Evolutionary conservation across 345 rosid species (phyloP), one percentile per base, ranked within the genome.

Genomic region (Mercurialis annua): DNA sequence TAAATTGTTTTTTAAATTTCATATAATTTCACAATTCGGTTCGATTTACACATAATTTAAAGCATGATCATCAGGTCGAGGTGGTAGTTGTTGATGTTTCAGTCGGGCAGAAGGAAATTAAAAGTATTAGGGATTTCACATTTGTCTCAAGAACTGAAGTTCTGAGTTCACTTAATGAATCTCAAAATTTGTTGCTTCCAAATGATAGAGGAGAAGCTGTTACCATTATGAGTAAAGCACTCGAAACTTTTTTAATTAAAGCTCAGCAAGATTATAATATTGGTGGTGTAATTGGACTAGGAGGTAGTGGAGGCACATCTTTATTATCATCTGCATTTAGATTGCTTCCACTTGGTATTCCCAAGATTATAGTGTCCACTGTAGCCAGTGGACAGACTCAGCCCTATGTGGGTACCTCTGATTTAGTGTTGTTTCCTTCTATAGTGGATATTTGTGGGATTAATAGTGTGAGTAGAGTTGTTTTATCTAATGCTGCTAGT

Each of bases 241-340:
- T 90, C n/a, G 79, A 78, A 56, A 47, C 8, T 67, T 93, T 84
- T 79, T 74, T 93, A 34, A 68, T 51, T 59, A 78, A 67, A 50
- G 75, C 80, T 9, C 59, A 36, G 55, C 78, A 76, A 10, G 82
- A 77, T 65, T 55, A 73, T 43, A 59, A 72, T 43, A 66, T 93
- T 49, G 85, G 74, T 44, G 98, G 97, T 70, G 85, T 73, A 16
- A 83, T 89, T 60, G 97, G 97, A 8, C 76, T 90, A 31, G 98
- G 98, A 15, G 97, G 98, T 66, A 81, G 87, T 59, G 96, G 97
- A 68, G 97, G 97, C 63, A 93, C 98, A 3, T 89, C 92, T n/a
- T 75, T 90, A 18, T 54, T 88, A 33, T 80, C 98, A 1, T 71
- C 86, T 0, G 87, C 96, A n/a, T 90, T 93, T 60, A 81, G 80